Evolutionary conservation across 2,329 filamentous ascomycete genomes (phyloP).

Genomic region (Fragosphaeria purpurea): DNA sequence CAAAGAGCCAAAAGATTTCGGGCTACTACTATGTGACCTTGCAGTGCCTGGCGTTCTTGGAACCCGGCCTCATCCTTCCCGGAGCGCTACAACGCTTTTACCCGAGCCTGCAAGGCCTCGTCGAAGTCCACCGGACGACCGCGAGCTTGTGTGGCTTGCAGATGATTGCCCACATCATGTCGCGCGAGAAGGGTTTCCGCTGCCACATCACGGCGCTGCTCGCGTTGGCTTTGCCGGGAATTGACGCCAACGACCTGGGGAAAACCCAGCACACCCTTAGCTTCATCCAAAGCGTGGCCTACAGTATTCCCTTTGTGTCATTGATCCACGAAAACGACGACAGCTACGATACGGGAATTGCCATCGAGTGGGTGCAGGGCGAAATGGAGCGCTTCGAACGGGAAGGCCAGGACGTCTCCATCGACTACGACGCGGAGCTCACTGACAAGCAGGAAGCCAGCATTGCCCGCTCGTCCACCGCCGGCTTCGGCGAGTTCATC

Average conservation of each 20-base stretch:
- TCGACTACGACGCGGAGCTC: slow-evolving; percentile 76
- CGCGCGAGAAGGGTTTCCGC: slow-evolving; percentile 86
- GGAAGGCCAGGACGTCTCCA: slow-evolving; percentile 72
- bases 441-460: slow-evolving; percentile 77
- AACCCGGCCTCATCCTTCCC: slow-evolving; percentile 83
- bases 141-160: slow-evolving; percentile 87
- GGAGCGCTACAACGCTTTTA: slow-evolving; percentile 94
- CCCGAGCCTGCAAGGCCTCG: slow-evolving; percentile 88
- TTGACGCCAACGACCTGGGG: slow-evolving; percentile 94
- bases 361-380: slow-evolving; percentile 85
- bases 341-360: slow-evolving; percentile 63
- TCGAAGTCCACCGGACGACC: slow-evolving; percentile 93
- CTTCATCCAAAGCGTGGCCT: slow-evolving; percentile 91
- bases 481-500: slow-evolving; percentile 86
- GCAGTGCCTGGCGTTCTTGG: slow-evolving; percentile 80
- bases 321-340: slow-evolving; percentile 59
- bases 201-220: slow-evolving; percentile 91
- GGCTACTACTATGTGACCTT: slow-evolving; percentile 85
- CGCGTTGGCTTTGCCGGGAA: slow-evolving; percentile 86
- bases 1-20: slow-evolving; percentile 86
- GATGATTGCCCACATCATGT: slow-evolving; percentile 84
- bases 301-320: slow-evolving; percentile 87
- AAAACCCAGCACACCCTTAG: slow-evolving; percentile 92
- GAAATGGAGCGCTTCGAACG: slow-evolving; percentile 91
- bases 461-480: slow-evolving; percentile 87